A percentile compares a stretch with the other conserved stretches of the same genome.
phyloP scores from a whole-genome alignment of 2,329 filamentous ascomycete genomes.

The Cryphonectria carpinicola region DNA sequence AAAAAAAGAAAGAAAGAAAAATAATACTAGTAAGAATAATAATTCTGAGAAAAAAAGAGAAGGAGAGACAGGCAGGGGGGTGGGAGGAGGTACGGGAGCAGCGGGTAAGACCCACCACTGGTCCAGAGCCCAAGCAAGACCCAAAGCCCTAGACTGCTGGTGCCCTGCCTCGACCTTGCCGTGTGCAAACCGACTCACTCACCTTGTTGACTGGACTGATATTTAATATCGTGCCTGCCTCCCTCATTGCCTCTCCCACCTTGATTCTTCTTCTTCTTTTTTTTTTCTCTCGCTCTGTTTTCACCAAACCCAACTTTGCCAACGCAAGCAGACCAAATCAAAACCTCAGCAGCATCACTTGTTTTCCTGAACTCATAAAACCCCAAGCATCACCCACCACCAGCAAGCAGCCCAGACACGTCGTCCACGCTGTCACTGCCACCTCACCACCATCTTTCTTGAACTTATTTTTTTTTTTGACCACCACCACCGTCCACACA shows the following conservation, averaged over 20 bases:
- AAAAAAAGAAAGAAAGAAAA: neutral
- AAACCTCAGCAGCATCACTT: neutral
- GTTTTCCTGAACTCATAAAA: neutral
- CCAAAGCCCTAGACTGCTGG: constrained; percentile 3
- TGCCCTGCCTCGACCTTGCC: neutral
- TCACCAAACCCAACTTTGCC: neutral
- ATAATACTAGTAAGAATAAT: neutral
- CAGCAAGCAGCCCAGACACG: neutral
- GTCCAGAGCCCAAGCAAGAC: neutral
- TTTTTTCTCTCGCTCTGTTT: neutral
- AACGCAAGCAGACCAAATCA: neutral
- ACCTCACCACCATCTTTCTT: neutral
- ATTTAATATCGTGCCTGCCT: constrained; percentile 21
- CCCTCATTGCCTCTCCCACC: neutral
- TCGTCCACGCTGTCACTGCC: neutral
- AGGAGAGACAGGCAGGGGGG: neutral
- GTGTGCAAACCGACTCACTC: neutral
- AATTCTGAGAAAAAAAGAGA: neutral
- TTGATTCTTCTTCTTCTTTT: neutral
- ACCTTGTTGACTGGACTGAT: constrained; percentile 5
- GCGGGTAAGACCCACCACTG: constrained; percentile 9
- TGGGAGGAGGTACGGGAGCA: neutral
- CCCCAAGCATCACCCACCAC: constrained; percentile 9
- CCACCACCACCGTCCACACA: neutral
- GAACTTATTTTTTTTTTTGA: neutral